These are phyloP conservation scores for Pulicaria dysenterica DNA, from an alignment of 129 eudicot species.

Conservation along the genomic window DNA sequence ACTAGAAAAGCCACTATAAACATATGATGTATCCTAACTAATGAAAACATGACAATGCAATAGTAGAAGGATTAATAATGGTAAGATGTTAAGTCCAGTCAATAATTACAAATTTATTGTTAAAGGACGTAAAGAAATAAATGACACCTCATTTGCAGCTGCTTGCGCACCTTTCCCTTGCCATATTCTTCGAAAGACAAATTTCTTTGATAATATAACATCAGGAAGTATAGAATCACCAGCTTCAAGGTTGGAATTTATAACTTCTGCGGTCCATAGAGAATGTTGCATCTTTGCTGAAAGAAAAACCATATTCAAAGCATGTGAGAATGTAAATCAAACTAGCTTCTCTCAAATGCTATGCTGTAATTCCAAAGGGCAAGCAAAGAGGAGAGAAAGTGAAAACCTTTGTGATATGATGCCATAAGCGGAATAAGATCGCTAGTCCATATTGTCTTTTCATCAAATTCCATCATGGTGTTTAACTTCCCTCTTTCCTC, in stretches of 20 bases:
- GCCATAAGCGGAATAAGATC: constrained; percentile 82
- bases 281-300: constrained; percentile 91
- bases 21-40: not conserved
- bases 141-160: constrained; percentile 89
- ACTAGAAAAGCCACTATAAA: constrained; percentile 4
- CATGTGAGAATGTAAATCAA: constrained; percentile 28
- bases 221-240: constrained; percentile 41
- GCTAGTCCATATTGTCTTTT: constrained; percentile 91
- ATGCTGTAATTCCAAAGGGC: constrained; percentile 8
- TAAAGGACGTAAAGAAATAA: constrained; percentile 17
- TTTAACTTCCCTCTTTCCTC: constrained; percentile 88
- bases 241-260: constrained; percentile 47
- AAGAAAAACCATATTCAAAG: constrained; percentile 26
- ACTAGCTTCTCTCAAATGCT: not conserved
- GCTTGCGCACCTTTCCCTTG: constrained; percentile 89
- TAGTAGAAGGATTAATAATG: not conserved
- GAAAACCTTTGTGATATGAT: constrained; percentile 82
- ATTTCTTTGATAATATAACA: constrained; percentile 48
- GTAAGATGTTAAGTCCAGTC: not conserved
- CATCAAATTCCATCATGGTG: constrained; percentile 85
- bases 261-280: constrained; percentile 71
- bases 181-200: constrained; percentile 87
- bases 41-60: constrained; percentile 16
- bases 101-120: not conserved
- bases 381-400: constrained; percentile 4